Conservation (phyloP, 495 filamentous ascomycete genomes). For the Aspergillus incahuasiensis region DNA sequence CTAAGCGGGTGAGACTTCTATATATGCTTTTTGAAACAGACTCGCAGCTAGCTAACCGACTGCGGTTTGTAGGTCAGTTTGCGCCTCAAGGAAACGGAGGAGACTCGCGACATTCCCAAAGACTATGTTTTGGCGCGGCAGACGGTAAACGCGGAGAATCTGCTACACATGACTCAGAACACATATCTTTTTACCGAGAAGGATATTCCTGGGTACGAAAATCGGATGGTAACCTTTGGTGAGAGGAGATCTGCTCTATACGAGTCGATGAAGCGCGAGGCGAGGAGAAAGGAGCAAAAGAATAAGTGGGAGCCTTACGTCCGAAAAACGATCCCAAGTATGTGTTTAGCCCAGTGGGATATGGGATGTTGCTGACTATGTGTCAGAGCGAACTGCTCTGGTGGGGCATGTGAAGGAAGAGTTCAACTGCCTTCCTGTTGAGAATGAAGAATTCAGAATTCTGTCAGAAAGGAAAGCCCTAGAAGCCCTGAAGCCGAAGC, state of each 20-base stretch:
- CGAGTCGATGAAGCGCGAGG: conserved; percentile 44
- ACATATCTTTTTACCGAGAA: conserved; percentile 90
- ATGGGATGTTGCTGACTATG: conserved; percentile 18
- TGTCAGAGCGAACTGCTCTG: conserved; percentile 72
- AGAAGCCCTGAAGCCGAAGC: conserved; percentile 61
- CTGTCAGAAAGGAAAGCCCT: conserved; percentile 56
- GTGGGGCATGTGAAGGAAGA: conserved; percentile 70
- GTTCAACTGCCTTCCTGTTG: conserved; percentile 68
- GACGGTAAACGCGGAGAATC: conserved; percentile 44
- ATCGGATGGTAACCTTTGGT: conserved; percentile 40
- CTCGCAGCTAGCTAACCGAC: not conserved
- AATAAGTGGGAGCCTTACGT: conserved; percentile 64
- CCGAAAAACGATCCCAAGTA: conserved; percentile 79
- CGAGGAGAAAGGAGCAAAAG: conserved; percentile 47
- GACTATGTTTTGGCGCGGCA: conserved; percentile 74
- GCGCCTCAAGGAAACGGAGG: conserved; percentile 48
- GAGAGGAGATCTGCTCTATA: conserved; percentile 44
- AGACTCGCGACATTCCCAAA: conserved; percentile 66
- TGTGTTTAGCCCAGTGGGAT: conserved; percentile 14
- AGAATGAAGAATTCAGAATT: conserved; percentile 65
- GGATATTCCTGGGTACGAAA: conserved; percentile 74
- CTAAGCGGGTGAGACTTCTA: conserved; percentile 43
- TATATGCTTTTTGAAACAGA: not conserved
- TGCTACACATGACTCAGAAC: conserved; percentile 53
- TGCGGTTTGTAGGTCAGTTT: conserved; percentile 40